phyloP scores from a whole-genome alignment of 2,329 filamentous ascomycete genomes.

The Aspergillus fumigatus region DNA sequence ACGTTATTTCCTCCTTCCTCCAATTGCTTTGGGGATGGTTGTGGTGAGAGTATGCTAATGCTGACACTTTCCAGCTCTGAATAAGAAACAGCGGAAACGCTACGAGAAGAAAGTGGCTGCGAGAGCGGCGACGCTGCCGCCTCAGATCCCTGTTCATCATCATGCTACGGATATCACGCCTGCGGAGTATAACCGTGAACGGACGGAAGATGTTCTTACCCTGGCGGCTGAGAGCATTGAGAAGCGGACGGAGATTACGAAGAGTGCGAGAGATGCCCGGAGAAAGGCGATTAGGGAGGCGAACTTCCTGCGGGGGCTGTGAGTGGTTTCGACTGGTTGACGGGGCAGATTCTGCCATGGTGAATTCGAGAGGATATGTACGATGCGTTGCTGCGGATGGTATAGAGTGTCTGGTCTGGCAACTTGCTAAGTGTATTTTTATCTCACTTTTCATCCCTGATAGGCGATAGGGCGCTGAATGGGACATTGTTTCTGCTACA shows the following conservation, averaged over 20 bases:
- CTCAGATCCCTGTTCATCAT: constrained; percentile 42
- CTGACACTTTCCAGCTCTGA: constrained; percentile 32
- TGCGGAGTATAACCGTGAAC: constrained; percentile 29
- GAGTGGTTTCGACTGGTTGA: constrained; percentile 14
- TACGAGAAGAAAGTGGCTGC: constrained; percentile 46
- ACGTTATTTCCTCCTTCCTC: constrained; percentile 15
- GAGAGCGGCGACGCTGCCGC: constrained; percentile 34
- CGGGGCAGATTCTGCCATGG: constrained; percentile 1
- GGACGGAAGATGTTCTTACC: constrained; percentile 21
- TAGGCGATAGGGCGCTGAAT: constrained; percentile 10
- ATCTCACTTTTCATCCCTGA: constrained; percentile 22
- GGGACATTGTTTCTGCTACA: not conserved
- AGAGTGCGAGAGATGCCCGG: constrained; percentile 42
- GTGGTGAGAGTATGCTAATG: constrained; percentile 11
- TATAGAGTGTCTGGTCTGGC: constrained; percentile 3
- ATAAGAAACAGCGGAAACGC: constrained; percentile 45
- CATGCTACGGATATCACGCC: constrained; percentile 43
- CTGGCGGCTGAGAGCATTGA: constrained; percentile 34
- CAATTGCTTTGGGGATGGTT: not conserved
- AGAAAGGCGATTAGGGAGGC: constrained; percentile 44
- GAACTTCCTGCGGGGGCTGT: constrained; percentile 47
- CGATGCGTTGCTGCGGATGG: constrained; percentile 9
- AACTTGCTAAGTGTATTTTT: constrained; percentile 29
- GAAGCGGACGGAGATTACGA: constrained; percentile 39
- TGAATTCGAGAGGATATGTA: constrained; percentile 10